Base-by-base conservation (phyloP, 768 basidiomycete species). In the Hemileccinum rubropunctum region DNA sequence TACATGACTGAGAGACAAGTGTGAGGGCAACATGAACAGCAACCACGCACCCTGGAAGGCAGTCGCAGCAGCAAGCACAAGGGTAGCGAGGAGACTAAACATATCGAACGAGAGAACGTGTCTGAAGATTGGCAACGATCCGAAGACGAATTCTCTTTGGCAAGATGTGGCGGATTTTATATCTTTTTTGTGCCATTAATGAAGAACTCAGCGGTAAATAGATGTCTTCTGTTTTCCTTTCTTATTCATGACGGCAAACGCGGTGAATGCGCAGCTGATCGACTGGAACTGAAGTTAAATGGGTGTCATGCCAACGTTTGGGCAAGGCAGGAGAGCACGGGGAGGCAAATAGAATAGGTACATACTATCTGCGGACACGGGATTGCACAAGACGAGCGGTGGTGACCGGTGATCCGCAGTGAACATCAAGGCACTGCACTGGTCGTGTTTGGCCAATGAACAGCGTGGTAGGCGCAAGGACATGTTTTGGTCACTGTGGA, bases 1-100 rank as follows among this genome's bases (percentile, higher is more conserved):
- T 35, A 60, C 81, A 7, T 18, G 9, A 20, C 5, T 50, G 14
- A 51, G 34, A 48, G 27, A 46, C 23, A 40, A 43, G 12, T 9
- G 6, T 12, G 14, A 35, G n/a, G 11, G 21, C 26, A 9, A 11
- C 35, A 13, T 15, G 6, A 2, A 17, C 12, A 28, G 12, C 15
- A 20, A 32, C n/a, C 1, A 53, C 65, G n/a, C 32, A 65, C 63
- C 45, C 27, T 65, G 53, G 35, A 43, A 26, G 32, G 47, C 14
- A 37, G 52, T 39, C 4, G 40, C 47, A n/a, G 50, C 58, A 34
- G 42, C 50, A 20, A 67, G 45, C n/a, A 7, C 52, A 34, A 59
- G n/a, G 41, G 51, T 39, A 14, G 53, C 34, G 32, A 58, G 34
- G 39, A 60, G 48, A 54, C 36, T 35, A 28, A 66, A 36, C 64